Evolutionary conservation across 2,329 filamentous ascomycete genomes (phyloP).

Genomic region (Phaeoacremonium minimum): DNA sequence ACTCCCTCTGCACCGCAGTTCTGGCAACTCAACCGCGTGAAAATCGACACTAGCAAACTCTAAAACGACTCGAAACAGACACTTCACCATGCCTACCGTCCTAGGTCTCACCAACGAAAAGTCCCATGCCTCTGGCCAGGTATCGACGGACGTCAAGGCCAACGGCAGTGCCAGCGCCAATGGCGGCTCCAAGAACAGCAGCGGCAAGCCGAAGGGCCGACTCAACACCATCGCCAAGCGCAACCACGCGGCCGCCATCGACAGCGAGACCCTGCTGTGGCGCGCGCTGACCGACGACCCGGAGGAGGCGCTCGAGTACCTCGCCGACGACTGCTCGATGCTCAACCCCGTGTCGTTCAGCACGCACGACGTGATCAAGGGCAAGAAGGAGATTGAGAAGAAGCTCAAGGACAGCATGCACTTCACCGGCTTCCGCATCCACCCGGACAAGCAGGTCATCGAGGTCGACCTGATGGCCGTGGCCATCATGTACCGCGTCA

Average conservation of each 20-base stretch:
- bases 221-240: conserved; percentile 32
- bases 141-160: not conserved
- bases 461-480: conserved; percentile 33
- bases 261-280: conserved; percentile 32
- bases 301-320: conserved; percentile 26
- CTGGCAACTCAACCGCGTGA: too few relatives aligned
- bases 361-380: conserved; percentile 14
- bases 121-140: conserved; percentile 9
- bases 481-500: conserved; percentile 25
- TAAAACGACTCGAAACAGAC: too few relatives aligned
- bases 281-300: conserved; percentile 30
- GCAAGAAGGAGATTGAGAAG: conserved; percentile 22
- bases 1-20: too few relatives aligned
- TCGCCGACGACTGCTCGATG: conserved; percentile 31
- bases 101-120: conserved; percentile 26
- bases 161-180: not conserved
- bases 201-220: conserved; percentile 20
- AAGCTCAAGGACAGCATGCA: conserved; percentile 20
- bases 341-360: conserved; percentile 27
- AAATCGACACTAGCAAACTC: too few relatives aligned
- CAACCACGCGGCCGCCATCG: conserved; percentile 28
- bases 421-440: conserved; percentile 24
- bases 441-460: conserved; percentile 25
- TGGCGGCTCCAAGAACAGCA: conserved; percentile 12
- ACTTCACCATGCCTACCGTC: conserved; percentile 23